Conservation (phyloP, 1,139 yeast species). For the Zygosaccharomyces sapae region DNA sequence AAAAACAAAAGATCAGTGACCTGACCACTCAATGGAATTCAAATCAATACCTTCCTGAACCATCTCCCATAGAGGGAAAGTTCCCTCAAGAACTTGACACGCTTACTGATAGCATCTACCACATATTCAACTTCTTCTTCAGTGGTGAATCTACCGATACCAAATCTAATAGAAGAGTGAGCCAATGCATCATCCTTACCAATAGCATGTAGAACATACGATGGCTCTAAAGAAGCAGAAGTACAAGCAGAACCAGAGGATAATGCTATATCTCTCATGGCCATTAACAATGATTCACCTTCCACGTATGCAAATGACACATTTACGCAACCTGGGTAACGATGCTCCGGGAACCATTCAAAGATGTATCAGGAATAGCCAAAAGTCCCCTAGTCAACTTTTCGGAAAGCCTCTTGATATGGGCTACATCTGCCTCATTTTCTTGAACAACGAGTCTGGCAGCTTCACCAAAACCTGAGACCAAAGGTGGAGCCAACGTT, state of each 20-base stretch:
- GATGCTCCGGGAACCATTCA: constrained; percentile 77
- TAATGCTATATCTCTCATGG: constrained; percentile 91
- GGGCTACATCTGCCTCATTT: constrained; percentile 65
- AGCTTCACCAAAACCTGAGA: constrained; percentile 97
- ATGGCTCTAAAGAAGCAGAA: constrained; percentile 95
- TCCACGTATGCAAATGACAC: constrained; percentile 95
- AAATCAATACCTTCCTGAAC: constrained; percentile 97
- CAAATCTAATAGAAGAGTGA: constrained; percentile 94
- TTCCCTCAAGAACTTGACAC: constrained; percentile 88
- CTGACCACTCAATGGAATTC: constrained; percentile 94
- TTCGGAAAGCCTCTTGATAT: constrained; percentile 65
- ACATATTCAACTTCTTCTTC: constrained; percentile 95
- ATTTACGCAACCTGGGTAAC: constrained; percentile 92
- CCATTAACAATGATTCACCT: constrained; percentile 97
- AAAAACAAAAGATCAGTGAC: constrained; percentile 71
- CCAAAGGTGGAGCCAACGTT: constrained; percentile 91
- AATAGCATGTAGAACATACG: constrained; percentile 90
- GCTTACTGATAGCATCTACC: constrained; percentile 75
- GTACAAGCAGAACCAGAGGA: constrained; percentile 99
- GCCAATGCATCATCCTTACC: constrained; percentile 99
- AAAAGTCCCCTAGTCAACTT: constrained; percentile 71
- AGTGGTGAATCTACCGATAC: constrained; percentile 95
- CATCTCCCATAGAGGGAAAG: constrained; percentile 99
- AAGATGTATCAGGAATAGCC: constrained; percentile 78
- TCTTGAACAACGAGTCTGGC: constrained; percentile 78